Conservation (phyloP, 768 basidiomycete species). For the Kwoniella botswanensis region DNA sequence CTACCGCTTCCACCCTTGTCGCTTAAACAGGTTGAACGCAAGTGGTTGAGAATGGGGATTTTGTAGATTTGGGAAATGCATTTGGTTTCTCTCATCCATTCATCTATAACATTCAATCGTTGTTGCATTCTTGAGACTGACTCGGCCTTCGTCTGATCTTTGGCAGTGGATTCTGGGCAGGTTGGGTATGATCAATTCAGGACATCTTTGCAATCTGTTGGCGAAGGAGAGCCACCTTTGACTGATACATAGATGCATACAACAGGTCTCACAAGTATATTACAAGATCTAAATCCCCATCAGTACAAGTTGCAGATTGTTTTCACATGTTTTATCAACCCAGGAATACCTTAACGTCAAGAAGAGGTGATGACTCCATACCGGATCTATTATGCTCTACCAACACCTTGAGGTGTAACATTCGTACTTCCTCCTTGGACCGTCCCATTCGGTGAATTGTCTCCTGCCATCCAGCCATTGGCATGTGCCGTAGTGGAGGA, state of each 20-base stretch:
- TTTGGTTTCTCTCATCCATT: constrained; percentile 12
- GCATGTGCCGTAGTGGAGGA: neutral
- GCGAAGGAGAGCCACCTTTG: neutral
- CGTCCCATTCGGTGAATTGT: constrained; percentile 21
- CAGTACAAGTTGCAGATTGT: no score
- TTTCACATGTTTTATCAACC: no score
- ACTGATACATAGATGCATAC: constrained; percentile 7
- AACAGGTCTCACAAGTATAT: neutral
- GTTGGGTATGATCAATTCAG: no score
- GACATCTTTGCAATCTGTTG: no score
- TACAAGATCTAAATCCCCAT: constrained; percentile 1
- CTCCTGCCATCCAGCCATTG: neutral
- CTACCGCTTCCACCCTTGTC: constrained; percentile 76
- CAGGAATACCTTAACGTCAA: no score
- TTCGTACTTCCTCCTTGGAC: constrained; percentile 28
- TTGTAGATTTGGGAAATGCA: neutral
- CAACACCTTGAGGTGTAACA: constrained; percentile 25
- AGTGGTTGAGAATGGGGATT: neutral
- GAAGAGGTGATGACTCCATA: neutral
- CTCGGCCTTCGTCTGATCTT: no score
- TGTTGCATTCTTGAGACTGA: no score
- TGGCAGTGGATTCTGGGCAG: no score
- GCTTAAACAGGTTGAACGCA: constrained; percentile 47
- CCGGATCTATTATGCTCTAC: constrained; percentile 4
- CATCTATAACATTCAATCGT: constrained; percentile 9